Base-by-base conservation (phyloP, 108 stramenopile genomes). In the Licmophora abbreviata region DNA sequence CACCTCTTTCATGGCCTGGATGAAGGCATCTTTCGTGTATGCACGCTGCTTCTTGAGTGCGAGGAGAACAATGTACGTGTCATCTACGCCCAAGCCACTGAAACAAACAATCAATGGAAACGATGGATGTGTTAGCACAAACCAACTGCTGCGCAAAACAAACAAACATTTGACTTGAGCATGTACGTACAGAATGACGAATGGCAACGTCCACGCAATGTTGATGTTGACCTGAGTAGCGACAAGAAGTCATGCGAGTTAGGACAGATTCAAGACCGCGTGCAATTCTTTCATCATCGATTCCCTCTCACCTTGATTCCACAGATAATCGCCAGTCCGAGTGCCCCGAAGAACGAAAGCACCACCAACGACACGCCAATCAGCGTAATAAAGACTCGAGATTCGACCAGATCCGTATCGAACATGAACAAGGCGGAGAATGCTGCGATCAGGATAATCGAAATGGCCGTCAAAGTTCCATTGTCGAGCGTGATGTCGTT, bases 181-280 rank as follows among this genome's bases (percentile, higher is more conserved):
- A 35, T 17, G 20, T 27, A 61, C 48, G 10, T 29, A 50, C 46
- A 71, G 51, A 28, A 73, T 54, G 31, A 73, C 56, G 49, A 73
- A 73, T 35, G 72, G 72, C 24, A 73, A 57, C n/a, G 72, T 73
- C 72, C 72, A 73, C 1, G 61, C 72, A 33, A 63, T 66, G 8
- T 51, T 66, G 11, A 71, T 50, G 34, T 62, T 64, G 30, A 48
- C 26, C 5, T n/a, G n/a, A n/a, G n/a, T n/a, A n/a, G n/a, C n/a
- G n/a, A n/a, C n/a, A n/a, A n/a, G n/a, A n/a, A n/a, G n/a, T n/a
- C n/a, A n/a, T n/a, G n/a, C n/a, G n/a, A n/a, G n/a, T n/a, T n/a
- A n/a, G n/a, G n/a, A n/a, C n/a, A n/a, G n/a, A n/a, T n/a, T n/a
- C n/a, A n/a, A n/a, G n/a, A n/a, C n/a, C n/a, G n/a, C n/a, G n/a